Evolutionary conservation across 228 moss, liverwort and hornwort species (phyloP).

Genomic region (Sphagnum fallax): DNA sequence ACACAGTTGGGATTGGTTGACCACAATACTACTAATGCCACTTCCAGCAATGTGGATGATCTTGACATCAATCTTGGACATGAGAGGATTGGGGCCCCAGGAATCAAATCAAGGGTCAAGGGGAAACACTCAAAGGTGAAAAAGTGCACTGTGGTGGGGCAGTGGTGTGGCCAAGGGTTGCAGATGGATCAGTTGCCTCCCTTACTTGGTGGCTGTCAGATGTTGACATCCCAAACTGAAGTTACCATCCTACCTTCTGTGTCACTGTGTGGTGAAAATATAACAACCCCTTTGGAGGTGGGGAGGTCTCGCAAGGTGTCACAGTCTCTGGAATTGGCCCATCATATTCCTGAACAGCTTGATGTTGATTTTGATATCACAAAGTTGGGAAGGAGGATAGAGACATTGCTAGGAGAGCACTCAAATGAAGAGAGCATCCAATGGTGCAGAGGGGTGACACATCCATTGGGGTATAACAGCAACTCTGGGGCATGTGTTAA

Average conservation of each 20-base stretch:
- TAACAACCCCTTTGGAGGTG: slow-evolving; percentile 26
- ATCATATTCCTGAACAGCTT: slow-evolving; percentile 30
- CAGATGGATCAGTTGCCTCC: slow-evolving; percentile 80
- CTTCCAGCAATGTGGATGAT: slow-evolving; percentile 24
- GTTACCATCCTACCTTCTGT: slow-evolving; percentile 20
- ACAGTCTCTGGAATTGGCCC: slow-evolving; percentile 38
- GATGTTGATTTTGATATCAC: slow-evolving; percentile 30
- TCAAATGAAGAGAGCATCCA: slow-evolving; percentile 44
- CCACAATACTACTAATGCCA: slow-evolving; percentile 37
- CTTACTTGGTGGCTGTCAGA: slow-evolving; percentile 63
- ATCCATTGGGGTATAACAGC: not conserved
- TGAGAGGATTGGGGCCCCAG: slow-evolving; percentile 29
- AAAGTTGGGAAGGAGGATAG: slow-evolving; percentile 49
- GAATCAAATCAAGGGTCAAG: slow-evolving; percentile 16
- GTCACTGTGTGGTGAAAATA: slow-evolving; percentile 19
- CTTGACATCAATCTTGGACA: slow-evolving; percentile 25
- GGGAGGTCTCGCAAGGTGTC: slow-evolving; percentile 47
- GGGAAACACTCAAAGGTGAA: slow-evolving; percentile 41
- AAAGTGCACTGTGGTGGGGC: slow-evolving; percentile 54
- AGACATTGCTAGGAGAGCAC: slow-evolving; percentile 28
- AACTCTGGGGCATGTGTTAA: not conserved
- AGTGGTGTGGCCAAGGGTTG: slow-evolving; percentile 88
- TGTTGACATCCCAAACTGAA: slow-evolving; percentile 32
- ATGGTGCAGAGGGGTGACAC: slow-evolving; percentile 26
- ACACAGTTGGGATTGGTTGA: slow-evolving; percentile 63